phyloP scores from a whole-genome alignment of 495 filamentous ascomycete species.

The Penicillium pulvis region DNA sequence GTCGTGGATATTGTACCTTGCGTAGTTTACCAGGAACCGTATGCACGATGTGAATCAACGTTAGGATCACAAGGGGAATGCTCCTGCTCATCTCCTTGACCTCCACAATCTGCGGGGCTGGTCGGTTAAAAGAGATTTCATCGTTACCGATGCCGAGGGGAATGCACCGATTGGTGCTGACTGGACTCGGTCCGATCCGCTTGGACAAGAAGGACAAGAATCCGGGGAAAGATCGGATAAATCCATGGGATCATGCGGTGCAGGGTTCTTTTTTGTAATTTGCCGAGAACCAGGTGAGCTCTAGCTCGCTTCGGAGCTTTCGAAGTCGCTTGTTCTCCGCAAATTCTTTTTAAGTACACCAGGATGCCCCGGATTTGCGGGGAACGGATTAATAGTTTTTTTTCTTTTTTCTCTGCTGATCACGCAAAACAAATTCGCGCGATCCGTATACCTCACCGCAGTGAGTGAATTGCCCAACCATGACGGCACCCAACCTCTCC shows the following conservation, averaged over 20 bases:
- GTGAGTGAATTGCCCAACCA: background rate
- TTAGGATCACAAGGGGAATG: background rate
- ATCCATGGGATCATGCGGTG: conserved; percentile 9
- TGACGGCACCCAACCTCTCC: background rate
- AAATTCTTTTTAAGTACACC: conserved; percentile 13
- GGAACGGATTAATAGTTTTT: conserved; percentile 6
- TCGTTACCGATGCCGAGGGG: background rate
- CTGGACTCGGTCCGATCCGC: conserved; percentile 11
- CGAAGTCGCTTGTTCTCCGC: conserved; percentile 24
- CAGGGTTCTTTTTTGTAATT: background rate
- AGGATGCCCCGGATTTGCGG: conserved; percentile 25
- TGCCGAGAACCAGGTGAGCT: conserved; percentile 10
- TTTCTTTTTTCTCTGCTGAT: conserved; percentile 1
- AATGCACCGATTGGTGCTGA: conserved; percentile 18
- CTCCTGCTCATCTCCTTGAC: background rate
- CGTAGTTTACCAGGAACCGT: background rate
- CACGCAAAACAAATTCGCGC: background rate
- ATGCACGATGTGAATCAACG: conserved; percentile 2
- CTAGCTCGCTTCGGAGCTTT: conserved; percentile 3
- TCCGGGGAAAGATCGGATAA: conserved; percentile 31
- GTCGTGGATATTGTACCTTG: conserved; percentile 4
- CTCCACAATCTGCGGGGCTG: conserved; percentile 7
- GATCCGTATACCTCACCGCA: too few species aligned
- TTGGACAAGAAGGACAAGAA: conserved; percentile 11
- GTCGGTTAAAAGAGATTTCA: conserved; percentile 15